Conservation (phyloP, 768 basidiomycete genomes). For the Cubamyces lactineus region DNA sequence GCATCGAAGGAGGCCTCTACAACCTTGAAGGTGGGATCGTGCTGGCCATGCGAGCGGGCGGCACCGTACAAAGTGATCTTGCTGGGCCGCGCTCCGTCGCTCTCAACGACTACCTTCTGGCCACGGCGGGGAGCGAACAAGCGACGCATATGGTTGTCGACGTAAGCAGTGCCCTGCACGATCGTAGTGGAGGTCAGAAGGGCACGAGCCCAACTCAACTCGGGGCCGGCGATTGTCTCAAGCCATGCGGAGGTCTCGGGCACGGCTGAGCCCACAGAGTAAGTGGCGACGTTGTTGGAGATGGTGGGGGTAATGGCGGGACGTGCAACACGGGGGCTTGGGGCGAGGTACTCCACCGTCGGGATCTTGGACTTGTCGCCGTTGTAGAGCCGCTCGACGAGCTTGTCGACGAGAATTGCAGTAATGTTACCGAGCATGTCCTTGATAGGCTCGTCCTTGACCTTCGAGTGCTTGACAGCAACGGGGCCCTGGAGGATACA, state of each 20-base stretch:
- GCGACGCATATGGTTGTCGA: conserved; percentile 88
- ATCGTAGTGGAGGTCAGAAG: conserved; percentile 80
- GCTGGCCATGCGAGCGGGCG: conserved; percentile 77
- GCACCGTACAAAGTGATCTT: conserved; percentile 75
- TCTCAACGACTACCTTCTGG: conserved; percentile 73
- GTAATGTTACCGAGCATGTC: conserved; percentile 91
- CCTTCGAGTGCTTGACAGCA: conserved; percentile 82
- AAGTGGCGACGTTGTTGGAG: conserved; percentile 47
- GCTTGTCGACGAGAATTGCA: conserved; percentile 70
- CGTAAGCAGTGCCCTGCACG: conserved; percentile 83
- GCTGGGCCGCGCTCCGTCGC: conserved; percentile 47
- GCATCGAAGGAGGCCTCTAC: conserved; percentile 68
- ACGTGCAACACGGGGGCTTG: conserved; percentile 36
- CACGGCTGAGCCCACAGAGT: conserved; percentile 51
- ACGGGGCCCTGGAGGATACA: conserved; percentile 98
- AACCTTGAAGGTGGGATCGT: conserved; percentile 80
- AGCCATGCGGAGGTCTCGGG: conserved; percentile 80
- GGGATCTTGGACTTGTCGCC: conserved; percentile 80
- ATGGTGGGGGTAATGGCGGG: conserved; percentile 45
- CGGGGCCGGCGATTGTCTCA: conserved; percentile 78
- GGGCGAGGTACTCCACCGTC: conserved; percentile 79
- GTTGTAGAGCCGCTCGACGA: conserved; percentile 76
- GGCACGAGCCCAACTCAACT: conserved; percentile 85
- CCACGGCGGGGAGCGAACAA: conserved; percentile 79
- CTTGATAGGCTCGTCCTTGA: conserved; percentile 93